Base-by-base conservation (phyloP, 345 rosid species). In the Cardamine resedifolia region DNA sequence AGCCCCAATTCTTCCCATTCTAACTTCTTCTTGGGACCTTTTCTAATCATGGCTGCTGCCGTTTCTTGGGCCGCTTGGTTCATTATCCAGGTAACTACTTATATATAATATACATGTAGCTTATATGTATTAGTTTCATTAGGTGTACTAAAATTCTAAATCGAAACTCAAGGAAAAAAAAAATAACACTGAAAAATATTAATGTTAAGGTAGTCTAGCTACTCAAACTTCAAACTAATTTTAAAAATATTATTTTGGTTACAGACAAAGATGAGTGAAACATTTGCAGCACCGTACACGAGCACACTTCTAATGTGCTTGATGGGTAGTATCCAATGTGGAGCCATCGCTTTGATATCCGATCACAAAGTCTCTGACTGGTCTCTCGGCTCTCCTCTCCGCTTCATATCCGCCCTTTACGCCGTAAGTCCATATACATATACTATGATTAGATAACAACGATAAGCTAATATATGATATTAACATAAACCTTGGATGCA, bases 271-370 rank as follows among this genome's bases (percentile, higher is more conserved):
- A 62, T 90, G 78, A 86, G 88, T 74, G 72, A 73, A 58, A 85
- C 68, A 38, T 95, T 90, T 71, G 83, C 87, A 28, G 97, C 92
- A 72, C 97, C 97, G 2, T 90, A 87, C 87, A 90, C 96, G 1
- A 80, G 81, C 83, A 95, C 96, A 8, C 75, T 83, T 6, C 57
- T 95, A 38, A 85, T 85, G 96, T 88, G 91, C 67, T 64, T 85
- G 16, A 84, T 90, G 89, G 89, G 88, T 31, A 88, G 87, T 69
- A 30, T 91, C 11, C 66, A 87, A 77, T 90, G 97, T 64, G 73
- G 77, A 2, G 47, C 39, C 18, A 84, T 91, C 3, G 92, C 79
- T 12, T 9, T 79, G 6, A 70, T 78, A 52, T 59, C 84, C 0
- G 80, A 88, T 21, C 90, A 75, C 51, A 58, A 64, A 1, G 6